A percentile compares a stretch with the other conserved stretches of the same genome.
Evolutionary conservation across 495 filamentous ascomycete genomes (phyloP).

Genomic region (Filosporella fistucella): DNA sequence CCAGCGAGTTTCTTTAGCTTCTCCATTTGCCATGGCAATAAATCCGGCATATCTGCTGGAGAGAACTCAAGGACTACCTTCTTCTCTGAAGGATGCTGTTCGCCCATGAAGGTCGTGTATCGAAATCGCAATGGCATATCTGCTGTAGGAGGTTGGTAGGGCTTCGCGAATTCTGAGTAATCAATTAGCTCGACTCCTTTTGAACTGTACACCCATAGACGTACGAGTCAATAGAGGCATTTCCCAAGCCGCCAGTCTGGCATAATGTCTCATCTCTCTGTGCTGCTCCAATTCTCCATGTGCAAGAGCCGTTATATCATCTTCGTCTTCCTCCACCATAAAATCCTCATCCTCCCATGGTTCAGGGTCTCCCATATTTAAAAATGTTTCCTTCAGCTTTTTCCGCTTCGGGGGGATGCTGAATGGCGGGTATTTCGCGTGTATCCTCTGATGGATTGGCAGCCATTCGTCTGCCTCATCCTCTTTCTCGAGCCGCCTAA

Average conservation of each 20-base stretch:
- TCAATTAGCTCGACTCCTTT: background rate
- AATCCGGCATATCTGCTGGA: constrained; percentile 59
- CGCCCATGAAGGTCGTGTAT: constrained; percentile 96
- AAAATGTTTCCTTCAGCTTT: constrained; percentile 35
- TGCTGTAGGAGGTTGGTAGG: constrained; percentile 66
- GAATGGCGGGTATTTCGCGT: background rate
- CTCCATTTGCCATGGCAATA: constrained; percentile 60
- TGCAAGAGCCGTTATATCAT: constrained; percentile 75
- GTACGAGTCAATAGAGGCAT: constrained; percentile 87
- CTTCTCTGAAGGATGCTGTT: constrained; percentile 81
- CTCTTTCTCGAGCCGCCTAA: constrained; percentile 12
- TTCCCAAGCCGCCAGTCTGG: constrained; percentile 87
- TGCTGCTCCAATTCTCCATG: constrained; percentile 88
- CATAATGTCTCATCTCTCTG: constrained; percentile 84
- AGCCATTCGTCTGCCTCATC: constrained; percentile 1
- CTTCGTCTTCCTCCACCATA: constrained; percentile 53
- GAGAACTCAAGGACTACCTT: constrained; percentile 93
- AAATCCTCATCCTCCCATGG: constrained; percentile 44
- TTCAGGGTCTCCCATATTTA: constrained; percentile 38
- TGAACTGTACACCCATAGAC: constrained; percentile 25
- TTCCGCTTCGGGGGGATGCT: constrained; percentile 27
- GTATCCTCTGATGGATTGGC: constrained; percentile 8
- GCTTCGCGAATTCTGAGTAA: constrained; percentile 73
- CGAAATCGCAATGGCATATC: constrained; percentile 79
- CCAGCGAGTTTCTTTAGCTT: constrained; percentile 89